Base-by-base conservation (phyloP, 1,284 basidiomycete genomes). In the Cystobasidium sp. region DNA sequence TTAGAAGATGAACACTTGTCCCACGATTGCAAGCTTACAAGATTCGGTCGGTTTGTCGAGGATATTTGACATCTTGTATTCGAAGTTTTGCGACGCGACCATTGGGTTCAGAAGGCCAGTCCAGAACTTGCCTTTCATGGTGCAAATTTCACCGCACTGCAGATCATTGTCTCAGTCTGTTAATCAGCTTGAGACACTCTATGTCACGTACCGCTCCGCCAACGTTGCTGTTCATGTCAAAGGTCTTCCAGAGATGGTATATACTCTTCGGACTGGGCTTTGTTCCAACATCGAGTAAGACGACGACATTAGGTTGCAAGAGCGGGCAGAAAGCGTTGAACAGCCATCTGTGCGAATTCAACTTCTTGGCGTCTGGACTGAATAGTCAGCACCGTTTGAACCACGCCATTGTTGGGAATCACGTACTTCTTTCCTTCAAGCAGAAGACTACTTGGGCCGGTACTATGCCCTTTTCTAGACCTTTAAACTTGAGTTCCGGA, bases 281-380 rank as follows among this genome's bases (percentile, higher is more conserved):
- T 5, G 95, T 98, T 0, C 96, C 96, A 3, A 98, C 97, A 78
- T 99, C 96, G 62, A 99, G 82, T 51, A 97, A 84, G 6, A 94
- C 87, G 78, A 92, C 94, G 3, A 97, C 88, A 79, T 95, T 95
- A 5, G 93, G 93, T 87, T 93, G 78, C 20, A 81, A 76, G 16
- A 80, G 73, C 1, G 80, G 80, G 14, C 78, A 78, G 63, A 97
- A 95, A 0, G 93, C 94, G 81, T 96, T 96, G 83, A 97, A 96
- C 82, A 94, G 94, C 94, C 92, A 94, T 51, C 94, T 86, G 78
- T 97, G 94, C 6, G 91, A 94, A 83, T 96, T 97, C 83, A 96
- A 93, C 82, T 85, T 82, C 62, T 83, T 82, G 43, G 80, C 78
- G 44, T 73, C 70, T 73, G 51, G 37, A 20, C 31, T 66, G 82